Base-by-base conservation (phyloP, 1,284 basidiomycete species). In the Exsudoporus floridanus region DNA sequence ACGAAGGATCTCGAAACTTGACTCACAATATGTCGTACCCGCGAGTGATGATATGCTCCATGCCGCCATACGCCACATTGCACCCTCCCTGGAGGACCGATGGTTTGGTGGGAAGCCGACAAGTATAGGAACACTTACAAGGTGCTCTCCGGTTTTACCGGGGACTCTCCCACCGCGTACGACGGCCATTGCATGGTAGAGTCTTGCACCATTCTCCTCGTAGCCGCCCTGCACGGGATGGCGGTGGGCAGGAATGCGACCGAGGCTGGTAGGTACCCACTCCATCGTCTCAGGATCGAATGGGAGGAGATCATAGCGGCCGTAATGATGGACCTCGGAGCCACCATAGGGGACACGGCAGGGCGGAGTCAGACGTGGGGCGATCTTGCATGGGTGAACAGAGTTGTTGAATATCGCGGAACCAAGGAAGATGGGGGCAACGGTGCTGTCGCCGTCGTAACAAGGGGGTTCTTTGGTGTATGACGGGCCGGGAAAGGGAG, bases 301-400 rank as follows among this genome's bases (percentile, higher is more conserved):
- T 6, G 87, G 86, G 1, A 90, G 76, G 34, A 90, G 70, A 65
- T 89, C 88, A 59, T 80, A 90, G 33, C 86, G 73, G 2, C 85
- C 87, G 4, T 71, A 50, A 59, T 90, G 88, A 36, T 70, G 73
- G 44, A 73, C 56, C 68, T 90, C 88, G 4, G 57, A 60, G 7
- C 85, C 86, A 8, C 80, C 88, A 60, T 81, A 89, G 2, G 86
- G 74, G 2, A 89, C 84, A 23, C 76, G 70, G 64, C 83, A 74
- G 46, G 77, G 65, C 9, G 80, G 76, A 16, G 60, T 60, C n/a
- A 88, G 75, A 58, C 74, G 66, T 13, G 83, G 80, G 5, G 72
- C 80, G 62, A 91, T 80, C 74, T 91, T 91, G 78, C 89, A 90
- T 8, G 88, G 88, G 57, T 91, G 88, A 3, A 90, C 85, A 0